Conservation (phyloP, 495 filamentous ascomycete species). For the Lepidopterella palustris region DNA sequence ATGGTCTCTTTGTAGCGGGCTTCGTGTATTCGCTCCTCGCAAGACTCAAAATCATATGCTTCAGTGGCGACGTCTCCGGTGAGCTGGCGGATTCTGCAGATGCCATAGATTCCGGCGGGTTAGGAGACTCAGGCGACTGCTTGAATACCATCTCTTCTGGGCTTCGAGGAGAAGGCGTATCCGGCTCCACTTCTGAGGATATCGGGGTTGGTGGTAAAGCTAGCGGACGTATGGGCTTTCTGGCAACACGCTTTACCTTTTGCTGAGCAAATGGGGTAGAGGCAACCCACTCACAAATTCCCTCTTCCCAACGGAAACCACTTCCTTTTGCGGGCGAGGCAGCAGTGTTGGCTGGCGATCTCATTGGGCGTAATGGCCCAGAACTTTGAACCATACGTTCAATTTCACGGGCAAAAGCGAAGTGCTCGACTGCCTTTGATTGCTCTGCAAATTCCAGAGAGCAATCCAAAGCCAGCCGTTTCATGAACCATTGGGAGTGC, state of each 20-base stretch:
- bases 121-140: neutral
- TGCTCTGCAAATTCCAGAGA: constrained; percentile 19
- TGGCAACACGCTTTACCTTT: constrained; percentile 5
- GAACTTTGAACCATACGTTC: constrained; percentile 13
- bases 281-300: constrained; percentile 28
- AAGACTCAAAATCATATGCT: neutral
- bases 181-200: neutral
- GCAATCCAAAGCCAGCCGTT: constrained; percentile 19
- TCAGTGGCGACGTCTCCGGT: neutral
- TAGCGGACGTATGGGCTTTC: neutral
- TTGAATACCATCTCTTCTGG: neutral
- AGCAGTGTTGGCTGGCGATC: constrained; percentile 2
- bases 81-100: neutral
- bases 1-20: neutral
- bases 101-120: neutral
- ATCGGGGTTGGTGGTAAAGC: neutral
- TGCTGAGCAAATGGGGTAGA: constrained; percentile 24
- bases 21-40: neutral
- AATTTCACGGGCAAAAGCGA: constrained; percentile 16
- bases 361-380: constrained; percentile 8
- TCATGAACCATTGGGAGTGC: constrained; percentile 18
- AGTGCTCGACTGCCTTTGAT: constrained; percentile 12
- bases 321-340: constrained; percentile 8
- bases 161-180: neutral
- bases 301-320: constrained; percentile 28